Percentiles rank a stretch among this genome's conserved stretches.
phyloP scores from a whole-genome alignment of 495 filamentous ascomycete genomes.

The Copromyces sp. region DNA sequence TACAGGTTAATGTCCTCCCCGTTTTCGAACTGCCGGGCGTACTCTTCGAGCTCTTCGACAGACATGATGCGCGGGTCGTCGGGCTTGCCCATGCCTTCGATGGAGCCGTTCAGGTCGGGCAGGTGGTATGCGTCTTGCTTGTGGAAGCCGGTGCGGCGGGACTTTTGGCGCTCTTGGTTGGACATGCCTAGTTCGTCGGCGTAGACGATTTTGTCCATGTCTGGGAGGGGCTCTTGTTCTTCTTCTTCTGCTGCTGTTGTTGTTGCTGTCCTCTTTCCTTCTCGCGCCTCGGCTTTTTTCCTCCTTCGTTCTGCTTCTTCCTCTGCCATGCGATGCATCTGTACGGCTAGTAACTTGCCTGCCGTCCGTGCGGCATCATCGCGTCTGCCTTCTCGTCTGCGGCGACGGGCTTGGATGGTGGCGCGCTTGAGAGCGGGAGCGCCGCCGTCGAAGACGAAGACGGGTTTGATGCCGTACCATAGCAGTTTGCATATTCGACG shows the following conservation, averaged over 20 bases:
- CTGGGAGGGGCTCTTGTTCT: slow-evolving; percentile 56
- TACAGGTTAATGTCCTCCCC: slow-evolving; percentile 97
- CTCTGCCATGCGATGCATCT: slow-evolving; percentile 81
- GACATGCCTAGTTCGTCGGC: slow-evolving; percentile 81
- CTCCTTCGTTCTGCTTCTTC: slow-evolving; percentile 63
- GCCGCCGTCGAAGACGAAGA: slow-evolving; percentile 97
- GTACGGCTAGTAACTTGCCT: slow-evolving; percentile 78
- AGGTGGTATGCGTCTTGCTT: slow-evolving; percentile 93
- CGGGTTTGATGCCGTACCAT: slow-evolving; percentile 90
- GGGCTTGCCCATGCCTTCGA: slow-evolving; percentile 76
- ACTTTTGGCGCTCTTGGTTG: slow-evolving; percentile 59
- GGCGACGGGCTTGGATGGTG: slow-evolving; percentile 71
- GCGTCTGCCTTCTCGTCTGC: slow-evolving; percentile 71
- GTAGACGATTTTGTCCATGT: slow-evolving; percentile 62
- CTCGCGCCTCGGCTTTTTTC: slow-evolving; percentile 25
- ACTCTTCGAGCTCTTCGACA: slow-evolving; percentile 82
- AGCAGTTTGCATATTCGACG: slow-evolving; percentile 93
- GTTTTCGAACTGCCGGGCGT: slow-evolving; percentile 79
- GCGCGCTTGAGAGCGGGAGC: slow-evolving; percentile 85
- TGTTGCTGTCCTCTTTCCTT: not conserved
- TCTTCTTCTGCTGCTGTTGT: slow-evolving; percentile 30
- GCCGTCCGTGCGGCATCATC: slow-evolving; percentile 91
- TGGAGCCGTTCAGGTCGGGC: slow-evolving; percentile 64
- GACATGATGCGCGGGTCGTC: slow-evolving; percentile 94
- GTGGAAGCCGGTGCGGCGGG: slow-evolving; percentile 54